These are phyloP conservation scores for Capronia americana DNA, from an alignment of 2,329 filamentous ascomycete species.

Conservation along the genomic window DNA sequence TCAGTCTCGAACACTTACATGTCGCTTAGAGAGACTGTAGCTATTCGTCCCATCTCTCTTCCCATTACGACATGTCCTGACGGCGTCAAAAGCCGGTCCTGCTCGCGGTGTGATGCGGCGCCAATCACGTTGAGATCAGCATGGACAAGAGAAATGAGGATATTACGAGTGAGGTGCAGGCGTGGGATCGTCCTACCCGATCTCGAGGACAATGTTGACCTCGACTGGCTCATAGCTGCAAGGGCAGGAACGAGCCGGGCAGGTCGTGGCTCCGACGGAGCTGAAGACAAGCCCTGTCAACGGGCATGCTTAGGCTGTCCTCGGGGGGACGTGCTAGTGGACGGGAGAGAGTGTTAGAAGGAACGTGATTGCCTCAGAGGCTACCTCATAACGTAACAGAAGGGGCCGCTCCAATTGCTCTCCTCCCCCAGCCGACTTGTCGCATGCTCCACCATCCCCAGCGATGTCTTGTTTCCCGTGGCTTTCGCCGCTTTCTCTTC, in stretches of 20 bases:
- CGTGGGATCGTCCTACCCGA: background rate
- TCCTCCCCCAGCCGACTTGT: background rate
- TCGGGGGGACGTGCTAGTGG: background rate
- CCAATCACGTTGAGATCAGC: background rate
- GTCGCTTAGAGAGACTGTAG: background rate
- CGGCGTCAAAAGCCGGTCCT: background rate
- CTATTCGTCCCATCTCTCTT: background rate
- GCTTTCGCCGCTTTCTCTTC: background rate
- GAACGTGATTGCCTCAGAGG: slow-evolving; percentile 2
- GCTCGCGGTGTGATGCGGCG: background rate
- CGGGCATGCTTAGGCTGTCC: background rate
- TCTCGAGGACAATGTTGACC: background rate
- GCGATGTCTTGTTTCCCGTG: background rate
- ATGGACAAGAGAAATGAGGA: background rate
- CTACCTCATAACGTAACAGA: slow-evolving; percentile 15
- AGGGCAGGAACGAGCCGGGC: background rate
- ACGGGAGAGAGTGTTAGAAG: background rate
- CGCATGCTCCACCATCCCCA: background rate
- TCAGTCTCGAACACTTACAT: background rate
- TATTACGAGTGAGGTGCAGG: background rate
- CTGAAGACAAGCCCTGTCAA: background rate
- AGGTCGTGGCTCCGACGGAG: background rate
- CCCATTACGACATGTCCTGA: background rate
- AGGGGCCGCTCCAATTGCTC: slow-evolving; percentile 3
- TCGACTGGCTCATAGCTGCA: background rate